Percentiles rank a stretch among this genome's conserved stretches.
Conservation (phyloP, 164 flowering plant genomes). For the Nymphaea thermarum region DNA sequence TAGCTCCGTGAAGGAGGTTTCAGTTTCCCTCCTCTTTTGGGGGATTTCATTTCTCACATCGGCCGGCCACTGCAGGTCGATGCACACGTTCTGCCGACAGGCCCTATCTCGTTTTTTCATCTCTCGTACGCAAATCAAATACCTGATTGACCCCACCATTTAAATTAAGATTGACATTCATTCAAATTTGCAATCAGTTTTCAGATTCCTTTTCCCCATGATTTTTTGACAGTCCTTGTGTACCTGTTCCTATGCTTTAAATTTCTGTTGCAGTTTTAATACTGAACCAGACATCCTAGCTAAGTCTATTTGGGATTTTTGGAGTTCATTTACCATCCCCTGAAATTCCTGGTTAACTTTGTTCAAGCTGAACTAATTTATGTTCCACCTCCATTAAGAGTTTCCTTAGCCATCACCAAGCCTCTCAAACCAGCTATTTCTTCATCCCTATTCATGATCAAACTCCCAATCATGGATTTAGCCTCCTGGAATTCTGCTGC, state of each 20-base stretch:
- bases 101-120: too few relatives aligned
- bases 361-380: constrained; percentile 28
- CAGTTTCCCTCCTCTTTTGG: too few relatives aligned
- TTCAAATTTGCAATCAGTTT: constrained; percentile 23
- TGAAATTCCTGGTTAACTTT: constrained; percentile 38
- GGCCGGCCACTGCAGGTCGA: too few relatives aligned
- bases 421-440: constrained; percentile 37
- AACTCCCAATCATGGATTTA: constrained; percentile 20
- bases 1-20: too few relatives aligned
- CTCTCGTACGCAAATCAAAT: constrained; percentile 12
- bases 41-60: too few relatives aligned
- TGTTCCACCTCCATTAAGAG: constrained; percentile 37
- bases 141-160: constrained; percentile 17
- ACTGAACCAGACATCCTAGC: constrained; percentile 24
- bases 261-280: constrained; percentile 36
- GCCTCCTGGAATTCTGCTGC: constrained; percentile 32
- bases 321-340: constrained; percentile 41
- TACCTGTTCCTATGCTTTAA: constrained; percentile 31
- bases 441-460: constrained; percentile 29
- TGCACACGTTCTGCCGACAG: too few relatives aligned
- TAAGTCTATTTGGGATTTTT: constrained; percentile 42
- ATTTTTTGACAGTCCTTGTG: constrained; percentile 34
- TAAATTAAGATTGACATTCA: constrained; percentile 11
- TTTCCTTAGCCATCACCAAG: constrained; percentile 28
- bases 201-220: constrained; percentile 40